Evolutionary conservation across 345 rosid species (phyloP).

Genomic region (Brassica nigra): DNA sequence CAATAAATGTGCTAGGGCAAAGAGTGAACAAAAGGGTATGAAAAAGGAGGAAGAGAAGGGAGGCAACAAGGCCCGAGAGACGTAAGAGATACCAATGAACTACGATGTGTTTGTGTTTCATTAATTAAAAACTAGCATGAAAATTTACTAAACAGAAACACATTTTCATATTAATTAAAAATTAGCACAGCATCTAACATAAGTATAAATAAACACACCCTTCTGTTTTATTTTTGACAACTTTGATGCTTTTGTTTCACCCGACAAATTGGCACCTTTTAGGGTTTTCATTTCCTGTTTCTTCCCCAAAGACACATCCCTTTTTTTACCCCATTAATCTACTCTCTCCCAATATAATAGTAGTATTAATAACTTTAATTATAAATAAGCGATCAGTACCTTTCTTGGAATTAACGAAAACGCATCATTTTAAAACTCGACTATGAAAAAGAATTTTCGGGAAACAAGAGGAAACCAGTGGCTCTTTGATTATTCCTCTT

Average conservation of each 20-base stretch:
- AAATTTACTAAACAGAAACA: constrained; percentile 1
- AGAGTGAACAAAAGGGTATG: constrained; percentile 38
- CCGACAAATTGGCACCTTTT: constrained; percentile 48
- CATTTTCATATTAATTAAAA: neutral
- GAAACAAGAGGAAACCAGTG: constrained; percentile 37
- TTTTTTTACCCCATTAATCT: constrained; percentile 35
- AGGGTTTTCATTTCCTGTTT: constrained; percentile 47
- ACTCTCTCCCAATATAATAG: constrained; percentile 9
- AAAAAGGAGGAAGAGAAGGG: constrained; percentile 28
- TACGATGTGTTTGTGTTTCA: constrained; percentile 23
- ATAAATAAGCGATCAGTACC: constrained; percentile 28
- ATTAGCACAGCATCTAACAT: constrained; percentile 26
- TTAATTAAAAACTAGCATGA: neutral
- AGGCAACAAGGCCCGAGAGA: constrained; percentile 37
- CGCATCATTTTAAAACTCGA: constrained; percentile 41
- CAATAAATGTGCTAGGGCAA: constrained; percentile 36
- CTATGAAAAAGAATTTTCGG: constrained; percentile 37
- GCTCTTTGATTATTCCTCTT: constrained; percentile 35
- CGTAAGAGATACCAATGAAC: constrained; percentile 40
- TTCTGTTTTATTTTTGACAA: constrained; percentile 43
- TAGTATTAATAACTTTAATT: constrained; percentile 1
- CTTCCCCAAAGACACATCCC: constrained; percentile 43
- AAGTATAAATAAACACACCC: constrained; percentile 44
- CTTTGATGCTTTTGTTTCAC: constrained; percentile 49
- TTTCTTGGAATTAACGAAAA: constrained; percentile 40